Evolutionary conservation across 352 stramenopile species (phyloP), one percentile per base, ranked within the genome.

Genomic region (Phytopythium chamaehyphon): DNA sequence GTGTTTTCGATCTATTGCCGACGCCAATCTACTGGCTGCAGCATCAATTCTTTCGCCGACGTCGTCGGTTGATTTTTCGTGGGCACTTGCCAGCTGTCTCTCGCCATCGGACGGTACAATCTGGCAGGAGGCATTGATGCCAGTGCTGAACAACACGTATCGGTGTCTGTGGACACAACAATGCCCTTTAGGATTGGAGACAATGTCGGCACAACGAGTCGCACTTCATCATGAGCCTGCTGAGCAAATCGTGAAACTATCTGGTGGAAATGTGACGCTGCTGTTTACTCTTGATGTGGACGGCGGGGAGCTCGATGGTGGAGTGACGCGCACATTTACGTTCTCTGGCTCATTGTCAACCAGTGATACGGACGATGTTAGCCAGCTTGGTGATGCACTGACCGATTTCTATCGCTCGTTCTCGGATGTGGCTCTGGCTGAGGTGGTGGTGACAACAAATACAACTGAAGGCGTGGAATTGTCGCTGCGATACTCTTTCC

Each of bases 21-120:
- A 52, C 42, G 2, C 21, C 54, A 22, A 51, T 58, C 22, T 57
- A 47, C 11, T 46, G 35, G 2, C 39, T 62, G 47, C 22, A 58
- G 28, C 15, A 51, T 33, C 28, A 16, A 36, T 19, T 22, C n/a
- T 48, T 10, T 36, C 19, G 8, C 19, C 42, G 35, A n/a, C 10
- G 2, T 33, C 10, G 9, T 42, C 40, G 15, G 18, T 58, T 2
- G 54, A 66, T 23, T 54, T 26, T n/a, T 52, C 59, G 1, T 66
- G 59, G 59, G 23, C 54, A 24, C 40, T 66, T 10, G 36, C 39
- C 33, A 16, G 55, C 36, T 66, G 59, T 24, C 35, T 61, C n/a
- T 58, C 40, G n/a, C 58, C 58, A 16, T 57, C 37, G 31, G 58
- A 66, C 28, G 58, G 35, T 22, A 57, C 58, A 1, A 22, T 51